Percentiles rank a stretch among this genome's conserved stretches.
Conservation (phyloP, 129 eudicot genomes). For the Flaveria bidentis region DNA sequence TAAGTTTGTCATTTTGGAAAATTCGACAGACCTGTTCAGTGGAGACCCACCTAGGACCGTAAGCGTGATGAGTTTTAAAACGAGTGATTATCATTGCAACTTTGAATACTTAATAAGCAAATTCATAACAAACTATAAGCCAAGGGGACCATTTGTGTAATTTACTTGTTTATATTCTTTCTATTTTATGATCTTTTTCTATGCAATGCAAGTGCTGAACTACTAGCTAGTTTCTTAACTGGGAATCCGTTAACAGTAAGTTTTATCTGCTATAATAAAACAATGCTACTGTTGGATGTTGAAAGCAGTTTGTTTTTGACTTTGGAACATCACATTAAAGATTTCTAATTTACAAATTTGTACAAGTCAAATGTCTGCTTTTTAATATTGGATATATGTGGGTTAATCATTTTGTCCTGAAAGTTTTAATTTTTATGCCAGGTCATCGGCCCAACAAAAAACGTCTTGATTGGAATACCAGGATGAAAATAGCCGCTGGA, state of each 20-base stretch:
- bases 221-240: conserved; percentile 27
- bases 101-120: background rate
- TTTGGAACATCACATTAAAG: background rate
- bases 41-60: no score
- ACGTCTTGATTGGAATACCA: conserved; percentile 77
- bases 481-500: conserved; percentile 97
- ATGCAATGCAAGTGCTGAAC: conserved; percentile 35
- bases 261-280: conserved; percentile 14
- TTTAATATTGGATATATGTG: background rate
- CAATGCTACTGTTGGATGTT: background rate
- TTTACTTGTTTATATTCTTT: background rate
- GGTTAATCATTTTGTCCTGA: conserved; percentile 1
- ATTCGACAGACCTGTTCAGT: no score
- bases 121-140: background rate
- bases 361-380: background rate
- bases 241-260: conserved; percentile 28
- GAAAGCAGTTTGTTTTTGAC: conserved; percentile 19
- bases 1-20: no score
- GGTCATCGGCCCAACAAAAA: conserved; percentile 43
- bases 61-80: no score
- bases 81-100: background rate
- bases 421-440: conserved; percentile 31
- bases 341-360: background rate
- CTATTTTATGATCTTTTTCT: conserved; percentile 12
- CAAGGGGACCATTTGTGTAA: background rate